Evolutionary conservation across 1,139 yeast genomes (phyloP).

Genomic region (Kurtzmaniella quercitrusa): DNA sequence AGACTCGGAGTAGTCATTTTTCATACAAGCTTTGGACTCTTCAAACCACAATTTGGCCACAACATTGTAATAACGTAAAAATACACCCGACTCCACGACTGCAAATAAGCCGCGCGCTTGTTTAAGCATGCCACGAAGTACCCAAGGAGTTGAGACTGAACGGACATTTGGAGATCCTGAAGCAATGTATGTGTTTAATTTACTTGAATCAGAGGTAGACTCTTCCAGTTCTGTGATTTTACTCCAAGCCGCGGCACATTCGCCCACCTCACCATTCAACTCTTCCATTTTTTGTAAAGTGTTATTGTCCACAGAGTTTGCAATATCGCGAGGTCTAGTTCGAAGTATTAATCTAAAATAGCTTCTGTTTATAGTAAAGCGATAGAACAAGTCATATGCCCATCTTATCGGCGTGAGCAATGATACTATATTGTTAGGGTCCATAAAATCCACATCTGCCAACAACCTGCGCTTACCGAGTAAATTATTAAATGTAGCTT

Average conservation of each 20-base stretch:
- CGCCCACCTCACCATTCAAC: conserved; percentile 14
- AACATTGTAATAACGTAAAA: conserved; percentile 4
- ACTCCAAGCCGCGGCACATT: conserved; percentile 8
- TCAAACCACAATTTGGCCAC: conserved; percentile 11
- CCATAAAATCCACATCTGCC: conserved; percentile 26
- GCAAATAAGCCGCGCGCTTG: neutral
- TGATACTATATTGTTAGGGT: conserved; percentile 30
- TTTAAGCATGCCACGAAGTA: neutral
- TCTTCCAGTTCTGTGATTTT: neutral
- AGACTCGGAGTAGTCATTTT: conserved; percentile 31
- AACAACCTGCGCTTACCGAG: conserved; percentile 11
- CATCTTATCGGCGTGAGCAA: conserved; percentile 34
- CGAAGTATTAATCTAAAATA: conserved; percentile 36
- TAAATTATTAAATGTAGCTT: conserved; percentile 15
- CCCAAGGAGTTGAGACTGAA: neutral
- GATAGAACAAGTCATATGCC: conserved; percentile 34
- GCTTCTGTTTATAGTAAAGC: conserved; percentile 40
- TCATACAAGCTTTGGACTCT: conserved; percentile 30
- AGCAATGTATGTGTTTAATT: neutral
- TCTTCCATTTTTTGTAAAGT: conserved; percentile 28
- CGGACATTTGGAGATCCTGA: neutral
- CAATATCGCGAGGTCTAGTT: conserved; percentile 33
- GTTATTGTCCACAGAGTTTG: conserved; percentile 25
- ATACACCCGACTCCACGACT: conserved; percentile 7
- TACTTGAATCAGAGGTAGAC: neutral